Evolutionary conservation across 2,329 filamentous ascomycete genomes (phyloP), one percentile per base, ranked within the genome.

Genomic region (Cytospora piceicola): DNA sequence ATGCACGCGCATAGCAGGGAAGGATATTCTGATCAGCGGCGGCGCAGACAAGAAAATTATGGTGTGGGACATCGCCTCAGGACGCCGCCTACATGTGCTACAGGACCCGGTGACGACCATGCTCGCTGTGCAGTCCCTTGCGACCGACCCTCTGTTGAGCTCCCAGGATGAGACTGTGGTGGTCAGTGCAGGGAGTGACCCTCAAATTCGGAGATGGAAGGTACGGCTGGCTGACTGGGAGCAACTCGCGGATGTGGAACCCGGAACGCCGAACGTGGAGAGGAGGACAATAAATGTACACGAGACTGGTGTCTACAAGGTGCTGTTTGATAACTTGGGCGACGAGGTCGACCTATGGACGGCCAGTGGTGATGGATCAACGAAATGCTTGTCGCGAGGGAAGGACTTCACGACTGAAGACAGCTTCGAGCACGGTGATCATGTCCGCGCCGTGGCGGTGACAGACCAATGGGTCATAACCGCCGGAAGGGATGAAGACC

Each of bases 311-410:
- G 88, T 99, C 12, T 96, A 97, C 77, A 88, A 86, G 69, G 79
- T 98, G 17, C 80, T 85, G 24, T 96, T 96, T 71, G 90, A 93
- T 69, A 74, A 76, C 20, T 79, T 81, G 7, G 79, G 78, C 39
- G 86, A 88, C 8, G 84, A 86, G 15, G 88, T 85, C 36, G 92
- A 97, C 71, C 79, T 97, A 17, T 98, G 93, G 93, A 97, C 94
- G 9, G 91, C 94, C 7, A 97, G 93, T 67, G 93, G 93, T 5
- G 95, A 99, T 76, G 95, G 93, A 71, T 93, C 90, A 0, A 88
- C 88, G 2, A 95, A 94, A 76, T 94, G 92, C 71, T 83, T 97
- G 11, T 84, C 89, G 1, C 83, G 93, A 61, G 80, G 83, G 29
- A 86, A 85, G 55, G 83, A 82, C 22, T 97, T 93, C 83, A 85